Evolutionary conservation across 1,139 yeast genomes (phyloP), one percentile per base, ranked within the genome.

Genomic region (Debaryomycetaceae sp.): DNA sequence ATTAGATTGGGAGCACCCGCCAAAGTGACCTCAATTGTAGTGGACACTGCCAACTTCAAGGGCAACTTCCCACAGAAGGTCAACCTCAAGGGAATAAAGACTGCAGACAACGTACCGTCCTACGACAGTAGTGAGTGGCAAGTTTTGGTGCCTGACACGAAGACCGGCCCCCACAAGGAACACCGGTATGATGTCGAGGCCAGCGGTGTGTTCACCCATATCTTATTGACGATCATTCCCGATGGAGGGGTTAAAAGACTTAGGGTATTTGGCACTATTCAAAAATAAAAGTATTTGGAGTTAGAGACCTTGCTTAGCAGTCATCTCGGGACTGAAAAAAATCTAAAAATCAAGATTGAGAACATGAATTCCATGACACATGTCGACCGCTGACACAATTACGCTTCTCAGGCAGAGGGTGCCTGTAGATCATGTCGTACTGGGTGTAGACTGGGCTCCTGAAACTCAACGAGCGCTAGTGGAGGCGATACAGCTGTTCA

Each of bases 201-300:
- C 20, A 45, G 43, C 3, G 35, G 42, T 1, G 39, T 41, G 4
- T 68, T 52, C 44, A 71, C 91, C 5, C 95, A 86, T 50, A 84
- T 86, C 20, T 75, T 79, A 49, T 54, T 89, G 43, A 78, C 85
- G 12, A 83, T 89, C 53, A 83, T 88, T 41, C 97, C 97, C 18
- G 97, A 89, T 50, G 97, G 97, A 32, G 97, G 97, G 39, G 86
- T 88, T 35, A 89, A 89, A 67, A 75, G 97, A 54, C 61, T 89
- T 27, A 73, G 95, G 44, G 91, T 86, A 18, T 74, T 75, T 49
- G 97, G 96, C 23, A 65, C 71, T 16, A 59, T 71, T 34, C 69
- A 60, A 10, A 10, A 28, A 15, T 32, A 25, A n/a, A n/a, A n/a
- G n/a, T n/a, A n/a, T n/a, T n/a, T n/a, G n/a, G n/a, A n/a, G n/a